A percentile compares a stretch with the other conserved stretches of the same genome.
phyloP scores from a whole-genome alignment of 306 rosid genomes.

The Adenanthera pavonina region DNA sequence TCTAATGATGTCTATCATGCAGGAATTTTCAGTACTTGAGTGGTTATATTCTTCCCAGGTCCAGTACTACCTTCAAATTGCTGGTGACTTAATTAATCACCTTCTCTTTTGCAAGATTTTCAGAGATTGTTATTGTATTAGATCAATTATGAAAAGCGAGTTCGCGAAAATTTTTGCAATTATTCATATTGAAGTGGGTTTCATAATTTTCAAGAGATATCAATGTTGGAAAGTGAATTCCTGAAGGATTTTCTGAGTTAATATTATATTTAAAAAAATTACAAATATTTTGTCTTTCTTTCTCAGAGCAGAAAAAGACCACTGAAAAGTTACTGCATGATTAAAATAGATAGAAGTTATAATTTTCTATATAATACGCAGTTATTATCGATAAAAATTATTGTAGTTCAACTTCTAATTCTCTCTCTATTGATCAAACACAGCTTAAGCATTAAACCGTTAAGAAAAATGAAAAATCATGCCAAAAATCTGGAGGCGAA shows the following conservation, averaged over 20 bases:
- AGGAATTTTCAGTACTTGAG: constrained; percentile 15
- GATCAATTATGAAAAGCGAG: background rate
- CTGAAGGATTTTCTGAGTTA: background rate
- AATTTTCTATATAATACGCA: background rate
- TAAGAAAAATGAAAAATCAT: background rate
- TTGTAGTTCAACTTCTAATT: background rate
- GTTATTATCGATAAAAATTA: background rate
- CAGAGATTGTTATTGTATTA: background rate
- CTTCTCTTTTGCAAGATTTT: background rate
- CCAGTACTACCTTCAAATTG: background rate
- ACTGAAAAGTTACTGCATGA: background rate
- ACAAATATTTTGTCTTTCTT: background rate
- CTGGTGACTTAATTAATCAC: background rate
- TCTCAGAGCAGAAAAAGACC: too few relatives aligned
- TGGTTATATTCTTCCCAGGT: constrained; percentile 28
- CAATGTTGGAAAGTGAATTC: too few relatives aligned
- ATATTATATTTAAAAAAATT: background rate
- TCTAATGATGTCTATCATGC: constrained; percentile 21
- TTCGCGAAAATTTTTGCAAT: too few relatives aligned
- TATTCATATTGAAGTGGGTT: too few relatives aligned
- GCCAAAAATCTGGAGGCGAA: background rate
- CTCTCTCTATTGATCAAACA: background rate
- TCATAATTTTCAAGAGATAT: too few relatives aligned
- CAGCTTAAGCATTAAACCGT: background rate
- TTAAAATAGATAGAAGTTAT: background rate